Conservation (phyloP, 495 filamentous ascomycete genomes). For the Tetracladium marchalianum region DNA sequence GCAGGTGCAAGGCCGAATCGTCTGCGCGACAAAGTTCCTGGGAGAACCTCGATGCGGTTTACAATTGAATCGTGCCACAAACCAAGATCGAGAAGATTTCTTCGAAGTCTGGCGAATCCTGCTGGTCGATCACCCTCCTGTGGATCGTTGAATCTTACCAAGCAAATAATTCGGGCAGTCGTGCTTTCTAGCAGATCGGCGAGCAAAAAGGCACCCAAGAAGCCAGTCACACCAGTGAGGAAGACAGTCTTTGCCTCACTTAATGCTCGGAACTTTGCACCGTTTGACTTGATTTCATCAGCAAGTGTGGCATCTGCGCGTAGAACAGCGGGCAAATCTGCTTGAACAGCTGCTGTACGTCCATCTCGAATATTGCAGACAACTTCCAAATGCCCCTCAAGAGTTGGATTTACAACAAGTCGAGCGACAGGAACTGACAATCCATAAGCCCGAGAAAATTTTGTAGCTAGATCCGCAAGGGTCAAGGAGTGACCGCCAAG, state of each 20-base stretch:
- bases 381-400: conserved; percentile 50
- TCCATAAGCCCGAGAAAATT: conserved; percentile 46
- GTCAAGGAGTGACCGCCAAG: conserved; percentile 60
- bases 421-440: conserved; percentile 52
- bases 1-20: conserved; percentile 47
- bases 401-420: conserved; percentile 50
- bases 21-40: conserved; percentile 50
- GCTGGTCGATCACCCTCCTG: conserved; percentile 40
- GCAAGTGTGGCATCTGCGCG: conserved; percentile 48
- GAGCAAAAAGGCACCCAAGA: conserved; percentile 31
- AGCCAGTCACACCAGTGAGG: conserved; percentile 32
- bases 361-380: conserved; percentile 50
- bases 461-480: conserved; percentile 53
- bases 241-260: conserved; percentile 44
- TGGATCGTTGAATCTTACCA: conserved; percentile 53
- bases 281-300: conserved; percentile 41
- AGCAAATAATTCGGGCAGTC: conserved; percentile 52
- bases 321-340: conserved; percentile 51
- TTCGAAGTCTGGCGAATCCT: conserved; percentile 46
- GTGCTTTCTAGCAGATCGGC: conserved; percentile 36
- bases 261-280: conserved; percentile 36
- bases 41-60: conserved; percentile 57
- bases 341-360: conserved; percentile 54
- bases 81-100: conserved; percentile 54
- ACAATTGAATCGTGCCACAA: conserved; percentile 57